A percentile compares a stretch with the other conserved stretches of the same genome.
phyloP scores from a whole-genome alignment of 306 rosid species.

The Leucaena leucocephala region DNA sequence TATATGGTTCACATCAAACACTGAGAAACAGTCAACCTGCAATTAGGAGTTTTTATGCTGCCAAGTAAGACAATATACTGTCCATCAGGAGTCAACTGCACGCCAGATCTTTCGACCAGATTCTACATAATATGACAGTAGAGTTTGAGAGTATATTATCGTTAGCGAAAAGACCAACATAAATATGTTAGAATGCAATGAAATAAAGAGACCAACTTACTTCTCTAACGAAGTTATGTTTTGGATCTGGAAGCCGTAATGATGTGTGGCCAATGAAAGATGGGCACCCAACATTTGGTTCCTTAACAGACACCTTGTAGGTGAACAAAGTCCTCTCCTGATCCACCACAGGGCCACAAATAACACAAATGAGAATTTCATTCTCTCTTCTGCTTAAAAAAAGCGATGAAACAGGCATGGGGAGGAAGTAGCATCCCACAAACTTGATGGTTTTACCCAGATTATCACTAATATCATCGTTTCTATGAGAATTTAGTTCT shows the following conservation, averaged over 20 bases:
- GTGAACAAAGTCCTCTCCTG: conserved; percentile 61
- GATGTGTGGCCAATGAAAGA: conserved; percentile 69
- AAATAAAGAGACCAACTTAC: conserved; percentile 56
- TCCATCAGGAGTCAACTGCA: conserved; percentile 80
- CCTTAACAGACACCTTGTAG: conserved; percentile 60
- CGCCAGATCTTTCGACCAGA: conserved; percentile 62
- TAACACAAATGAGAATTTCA: conserved; percentile 64
- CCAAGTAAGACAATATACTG: conserved; percentile 67
- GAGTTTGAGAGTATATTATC: conserved; percentile 22
- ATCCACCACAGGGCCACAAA: conserved; percentile 57
- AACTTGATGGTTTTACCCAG: conserved; percentile 51
- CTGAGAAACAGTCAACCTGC: conserved; percentile 67
- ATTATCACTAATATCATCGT: conserved; percentile 45
- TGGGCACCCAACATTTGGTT: conserved; percentile 65
- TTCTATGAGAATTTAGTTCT: conserved; percentile 41
- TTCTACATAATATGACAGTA: conserved; percentile 44
- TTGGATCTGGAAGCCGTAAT: conserved; percentile 56
- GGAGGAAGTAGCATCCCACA: conserved; percentile 79
- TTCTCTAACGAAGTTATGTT: conserved; percentile 51
- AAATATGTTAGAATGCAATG: neutral
- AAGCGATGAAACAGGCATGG: conserved; percentile 67
- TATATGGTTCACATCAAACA: conserved; percentile 38
- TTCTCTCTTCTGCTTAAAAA: conserved; percentile 53
- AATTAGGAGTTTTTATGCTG: conserved; percentile 70
- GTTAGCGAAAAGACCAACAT: conserved; percentile 15